Conservation (phyloP, 169 alveolate genomes). For the Plasmodium vivax region DNA sequence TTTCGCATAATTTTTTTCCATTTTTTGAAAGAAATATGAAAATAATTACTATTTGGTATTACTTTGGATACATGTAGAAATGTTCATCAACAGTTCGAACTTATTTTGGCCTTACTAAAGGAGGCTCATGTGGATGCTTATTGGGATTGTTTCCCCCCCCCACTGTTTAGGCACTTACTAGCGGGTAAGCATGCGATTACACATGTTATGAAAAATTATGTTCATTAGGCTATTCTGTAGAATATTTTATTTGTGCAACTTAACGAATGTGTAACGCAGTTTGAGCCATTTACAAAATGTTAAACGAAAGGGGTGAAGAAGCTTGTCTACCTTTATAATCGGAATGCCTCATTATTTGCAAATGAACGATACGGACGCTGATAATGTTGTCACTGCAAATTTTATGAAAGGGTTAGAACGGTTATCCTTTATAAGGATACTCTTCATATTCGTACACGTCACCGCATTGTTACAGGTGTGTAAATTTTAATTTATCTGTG, state of each 20-base stretch:
- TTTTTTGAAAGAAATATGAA: background rate
- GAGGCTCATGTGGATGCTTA: background rate
- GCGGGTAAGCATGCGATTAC: background rate
- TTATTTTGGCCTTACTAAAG: background rate
- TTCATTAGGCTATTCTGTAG: background rate
- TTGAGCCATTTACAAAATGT: background rate
- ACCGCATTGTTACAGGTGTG: too few relatives aligned
- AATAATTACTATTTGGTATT: background rate
- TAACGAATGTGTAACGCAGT: background rate
- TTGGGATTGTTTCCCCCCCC: background rate
- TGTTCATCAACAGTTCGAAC: background rate
- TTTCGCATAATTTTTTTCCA: background rate
- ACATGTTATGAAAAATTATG: background rate
- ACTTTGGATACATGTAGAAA: background rate
- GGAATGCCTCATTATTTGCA: background rate
- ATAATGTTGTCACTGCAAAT: background rate
- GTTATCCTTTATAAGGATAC: background rate
- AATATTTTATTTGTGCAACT: background rate
- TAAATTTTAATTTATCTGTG: too few relatives aligned
- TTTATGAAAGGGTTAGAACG: background rate
- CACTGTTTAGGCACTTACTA: background rate
- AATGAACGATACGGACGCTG: background rate
- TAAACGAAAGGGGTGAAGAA: background rate
- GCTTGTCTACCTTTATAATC: background rate
- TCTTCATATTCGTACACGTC: background rate